Evolutionary conservation across 2,329 filamentous ascomycete species (phyloP).

Genomic region (Parafenestella ontariensis): DNA sequence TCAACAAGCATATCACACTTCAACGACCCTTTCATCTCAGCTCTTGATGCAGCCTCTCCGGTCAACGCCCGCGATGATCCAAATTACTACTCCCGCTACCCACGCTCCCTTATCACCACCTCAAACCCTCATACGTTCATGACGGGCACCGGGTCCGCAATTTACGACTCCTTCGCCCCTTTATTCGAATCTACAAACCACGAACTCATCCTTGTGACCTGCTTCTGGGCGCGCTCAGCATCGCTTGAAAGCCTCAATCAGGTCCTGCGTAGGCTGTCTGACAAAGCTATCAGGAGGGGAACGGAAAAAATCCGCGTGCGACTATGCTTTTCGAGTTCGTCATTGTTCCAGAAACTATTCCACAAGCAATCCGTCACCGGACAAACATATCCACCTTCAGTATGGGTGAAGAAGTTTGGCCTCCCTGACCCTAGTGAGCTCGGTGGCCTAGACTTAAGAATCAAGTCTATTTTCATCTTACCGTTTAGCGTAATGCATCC

Average conservation of each 20-base stretch:
- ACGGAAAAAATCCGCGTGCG: slow-evolving; percentile 64
- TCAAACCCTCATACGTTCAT: slow-evolving; percentile 47
- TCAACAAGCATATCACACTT: slow-evolving; percentile 15
- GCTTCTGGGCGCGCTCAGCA: slow-evolving; percentile 77
- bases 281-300: slow-evolving; percentile 46
- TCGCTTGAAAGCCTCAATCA: slow-evolving; percentile 65
- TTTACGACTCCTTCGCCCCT: slow-evolving; percentile 62
- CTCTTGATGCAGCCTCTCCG: slow-evolving; percentile 30
- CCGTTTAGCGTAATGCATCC: slow-evolving; percentile 89
- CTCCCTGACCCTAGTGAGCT: slow-evolving; percentile 65
- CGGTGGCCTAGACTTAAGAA: slow-evolving; percentile 68
- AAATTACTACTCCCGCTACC: slow-evolving; percentile 49
- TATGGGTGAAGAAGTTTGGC: slow-evolving; percentile 69
- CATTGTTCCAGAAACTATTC: slow-evolving; percentile 75
- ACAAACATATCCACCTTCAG: slow-evolving; percentile 64
- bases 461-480: slow-evolving; percentile 80
- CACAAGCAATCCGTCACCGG: slow-evolving; percentile 71
- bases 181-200: slow-evolving; percentile 66
- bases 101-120: slow-evolving; percentile 43
- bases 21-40: slow-evolving; percentile 37
- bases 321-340: slow-evolving; percentile 78
- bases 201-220: slow-evolving; percentile 79
- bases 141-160: slow-evolving; percentile 55
- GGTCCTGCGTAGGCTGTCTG: slow-evolving; percentile 66
- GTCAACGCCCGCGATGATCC: slow-evolving; percentile 42